Evolutionary conservation across 1,284 basidiomycete genomes (phyloP), one percentile per base, ranked within the genome.

Genomic region (Ustilago sp.): DNA sequence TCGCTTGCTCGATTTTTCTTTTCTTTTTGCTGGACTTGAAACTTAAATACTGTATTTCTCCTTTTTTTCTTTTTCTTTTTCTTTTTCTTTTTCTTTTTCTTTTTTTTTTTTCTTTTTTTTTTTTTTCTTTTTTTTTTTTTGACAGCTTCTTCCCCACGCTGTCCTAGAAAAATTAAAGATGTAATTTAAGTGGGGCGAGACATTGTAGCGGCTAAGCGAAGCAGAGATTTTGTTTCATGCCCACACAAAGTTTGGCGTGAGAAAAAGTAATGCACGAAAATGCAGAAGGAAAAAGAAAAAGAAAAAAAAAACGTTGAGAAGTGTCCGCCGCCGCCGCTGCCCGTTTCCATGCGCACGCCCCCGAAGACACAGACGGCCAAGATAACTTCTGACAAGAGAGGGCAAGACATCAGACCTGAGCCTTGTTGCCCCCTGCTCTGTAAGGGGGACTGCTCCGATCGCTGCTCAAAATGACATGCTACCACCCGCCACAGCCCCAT

Each of bases 211-310:
- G 31, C 47, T 50, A 32, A 28, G 45, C 23, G 45, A 48, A n/a
- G 12, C 45, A 31, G 23, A 23, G 11, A 15, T 15, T 39, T 39
- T 39, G 9, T 48, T 28, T 48, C 9, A 19, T 7, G 8, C 35
- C 34, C 35, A 39, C 47, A 50, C n/a, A 50, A 32, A 50, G 51
- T 52, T 52, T 23, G 23, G n/a, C 45, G 23, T 48, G 45, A 19
- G 45, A 48, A 48, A 48, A 48, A 15, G 23, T 28, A 28, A 39
- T 39, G 11, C n/a, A 48, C n/a, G 47, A 31, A 52, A n/a, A 36
- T 34, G 23, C 32, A 15, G 35, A 34, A 6, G 9, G 1, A 28
- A 28, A 48, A 8, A 17, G 23, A 23, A 48, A 48, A 48, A 48
- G 1, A 19, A 19, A 19, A 19, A 48, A 48, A 48, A 23, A 19